Evolutionary conservation across 2,329 filamentous ascomycete genomes (phyloP).

Genomic region (Claviceps sp.): DNA sequence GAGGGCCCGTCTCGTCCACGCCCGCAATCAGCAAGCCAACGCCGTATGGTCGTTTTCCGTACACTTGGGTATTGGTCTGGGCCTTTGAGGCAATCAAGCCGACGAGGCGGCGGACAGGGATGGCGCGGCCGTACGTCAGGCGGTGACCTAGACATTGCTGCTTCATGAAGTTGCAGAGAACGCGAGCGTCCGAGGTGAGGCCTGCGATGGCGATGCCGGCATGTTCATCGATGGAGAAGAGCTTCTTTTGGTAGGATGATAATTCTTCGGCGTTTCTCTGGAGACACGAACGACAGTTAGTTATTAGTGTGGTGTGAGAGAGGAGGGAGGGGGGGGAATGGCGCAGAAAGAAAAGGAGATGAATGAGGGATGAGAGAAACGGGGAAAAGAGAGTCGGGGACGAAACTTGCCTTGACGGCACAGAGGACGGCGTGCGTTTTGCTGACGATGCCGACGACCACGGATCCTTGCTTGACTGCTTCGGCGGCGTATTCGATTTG

Average conservation of each 20-base stretch:
- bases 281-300: neutral
- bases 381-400: neutral
- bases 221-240: slow-evolving; percentile 93
- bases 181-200: slow-evolving; percentile 91
- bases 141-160: slow-evolving; percentile 93
- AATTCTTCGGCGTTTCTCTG: slow-evolving; percentile 98
- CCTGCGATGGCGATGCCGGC: slow-evolving; percentile 91
- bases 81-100: slow-evolving; percentile 90
- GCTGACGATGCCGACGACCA: slow-evolving; percentile 92
- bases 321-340: neutral
- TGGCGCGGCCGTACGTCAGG: slow-evolving; percentile 88
- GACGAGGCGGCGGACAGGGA: slow-evolving; percentile 81
- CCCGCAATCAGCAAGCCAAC: slow-evolving; percentile 87
- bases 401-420: slow-evolving; percentile 68
- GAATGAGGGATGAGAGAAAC: neutral
- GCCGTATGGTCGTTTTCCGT: slow-evolving; percentile 91
- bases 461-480: slow-evolving; percentile 97
- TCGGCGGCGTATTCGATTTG: slow-evolving; percentile 98
- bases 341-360: neutral
- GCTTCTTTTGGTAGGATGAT: slow-evolving; percentile 99
- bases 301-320: neutral
- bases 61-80: slow-evolving; percentile 95
- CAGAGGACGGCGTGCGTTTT: slow-evolving; percentile 96
- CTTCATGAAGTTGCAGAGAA: slow-evolving; percentile 99
- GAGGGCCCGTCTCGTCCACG: slow-evolving; percentile 84